A percentile compares a stretch with the other conserved stretches of the same genome.
These are phyloP conservation scores for Puccinellia tenuiflora DNA, from an alignment of 176 grass and related monocot species.

Conservation along the genomic window DNA sequence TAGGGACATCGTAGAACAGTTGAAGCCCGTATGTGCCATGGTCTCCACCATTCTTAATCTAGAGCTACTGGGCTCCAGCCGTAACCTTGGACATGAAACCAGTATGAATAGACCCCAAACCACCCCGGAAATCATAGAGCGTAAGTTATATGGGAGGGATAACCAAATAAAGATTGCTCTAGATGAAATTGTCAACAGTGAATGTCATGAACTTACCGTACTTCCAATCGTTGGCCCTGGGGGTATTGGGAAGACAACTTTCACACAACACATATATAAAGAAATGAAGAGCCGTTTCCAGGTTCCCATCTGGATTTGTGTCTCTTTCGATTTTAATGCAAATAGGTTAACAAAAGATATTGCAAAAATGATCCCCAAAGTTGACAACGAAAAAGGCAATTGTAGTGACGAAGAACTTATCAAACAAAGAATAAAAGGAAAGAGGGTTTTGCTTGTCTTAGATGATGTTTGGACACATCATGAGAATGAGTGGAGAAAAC, in stretches of 20 bases:
- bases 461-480: constrained; percentile 21
- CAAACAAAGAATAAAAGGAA: background rate
- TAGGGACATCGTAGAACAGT: background rate
- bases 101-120: background rate
- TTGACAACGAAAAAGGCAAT: rapidly evolving
- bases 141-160: constrained; percentile 14
- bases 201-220: background rate
- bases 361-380: background rate
- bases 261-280: constrained; percentile 26
- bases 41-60: background rate
- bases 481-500: background rate
- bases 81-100: too few relatives aligned
- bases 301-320: constrained; percentile 23
- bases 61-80: background rate
- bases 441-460: constrained; percentile 3
- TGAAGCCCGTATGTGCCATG: background rate
- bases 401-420: background rate
- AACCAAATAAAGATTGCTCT: background rate
- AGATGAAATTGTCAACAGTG: background rate
- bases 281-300: background rate
- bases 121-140: background rate
- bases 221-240: constrained; percentile 35
- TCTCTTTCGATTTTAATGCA: constrained; percentile 23
- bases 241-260: constrained; percentile 45
- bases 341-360: background rate